A percentile compares a stretch with the other conserved stretches of the same genome.
Conservation (phyloP, 2,329 filamentous ascomycete genomes). For the Keithomyces neogunnii region DNA sequence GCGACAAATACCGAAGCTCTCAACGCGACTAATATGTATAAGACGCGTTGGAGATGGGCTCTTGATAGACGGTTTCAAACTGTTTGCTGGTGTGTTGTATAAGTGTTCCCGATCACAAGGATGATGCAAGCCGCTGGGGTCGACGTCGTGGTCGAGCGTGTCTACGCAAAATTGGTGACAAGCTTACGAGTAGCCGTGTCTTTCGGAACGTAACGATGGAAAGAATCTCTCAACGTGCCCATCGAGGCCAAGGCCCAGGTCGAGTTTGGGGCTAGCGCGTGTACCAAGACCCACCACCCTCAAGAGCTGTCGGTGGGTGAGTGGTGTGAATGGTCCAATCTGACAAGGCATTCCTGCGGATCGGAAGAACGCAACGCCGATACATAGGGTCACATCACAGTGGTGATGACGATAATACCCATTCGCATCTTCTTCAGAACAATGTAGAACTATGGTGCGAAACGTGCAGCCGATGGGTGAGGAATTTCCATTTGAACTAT, state of each 20-base stretch:
- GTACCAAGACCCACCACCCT: slow-evolving; percentile 15
- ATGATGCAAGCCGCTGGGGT: neutral
- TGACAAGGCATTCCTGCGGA: neutral
- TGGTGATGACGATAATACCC: no score
- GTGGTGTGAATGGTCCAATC: neutral
- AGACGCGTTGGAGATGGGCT: slow-evolving; percentile 34
- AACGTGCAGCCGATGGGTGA: no score
- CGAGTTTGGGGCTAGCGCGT: slow-evolving; percentile 24
- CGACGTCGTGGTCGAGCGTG: slow-evolving; percentile 4
- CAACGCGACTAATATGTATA: slow-evolving; percentile 40
- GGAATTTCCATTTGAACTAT: no score
- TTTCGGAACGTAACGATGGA: slow-evolving; percentile 20
- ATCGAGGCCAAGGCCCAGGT: slow-evolving; percentile 18
- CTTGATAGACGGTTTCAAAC: slow-evolving; percentile 1
- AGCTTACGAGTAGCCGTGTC: slow-evolving; percentile 17
- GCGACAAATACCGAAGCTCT: slow-evolving; percentile 28
- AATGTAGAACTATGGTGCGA: no score
- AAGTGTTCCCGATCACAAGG: neutral
- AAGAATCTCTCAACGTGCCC: slow-evolving; percentile 25
- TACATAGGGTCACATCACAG: no score
- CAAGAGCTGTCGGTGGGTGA: neutral
- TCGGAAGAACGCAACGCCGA: neutral
- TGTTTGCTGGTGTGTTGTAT: neutral
- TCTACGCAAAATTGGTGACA: slow-evolving; percentile 8
- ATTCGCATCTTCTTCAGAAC: no score